Evolutionary conservation across 805 yeast species (phyloP).

Genomic region (Cyberlindnera subsufficiens): DNA sequence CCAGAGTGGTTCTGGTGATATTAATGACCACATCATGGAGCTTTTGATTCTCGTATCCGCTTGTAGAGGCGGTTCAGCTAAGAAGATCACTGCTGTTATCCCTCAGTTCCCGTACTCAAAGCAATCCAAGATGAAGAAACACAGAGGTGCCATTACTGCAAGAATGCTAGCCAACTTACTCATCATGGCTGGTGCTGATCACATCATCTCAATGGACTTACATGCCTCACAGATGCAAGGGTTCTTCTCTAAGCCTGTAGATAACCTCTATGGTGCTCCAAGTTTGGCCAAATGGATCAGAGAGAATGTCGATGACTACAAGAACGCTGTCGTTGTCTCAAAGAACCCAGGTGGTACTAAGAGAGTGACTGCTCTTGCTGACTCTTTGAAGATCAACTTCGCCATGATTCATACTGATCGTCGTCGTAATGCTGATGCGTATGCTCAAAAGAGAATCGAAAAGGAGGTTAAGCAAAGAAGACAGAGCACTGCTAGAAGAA

Average conservation of each 20-base stretch:
- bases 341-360: conserved; percentile 99
- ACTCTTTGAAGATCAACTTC: conserved; percentile 87
- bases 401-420: conserved; percentile 99
- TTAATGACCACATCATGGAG: conserved; percentile 96
- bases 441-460: conserved; percentile 31
- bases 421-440: conserved; percentile 72
- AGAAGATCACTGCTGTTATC: conserved; percentile 89
- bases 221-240: conserved; percentile 99
- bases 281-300: conserved; percentile 94
- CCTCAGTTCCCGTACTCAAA: conserved; percentile 98
- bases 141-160: conserved; percentile 98
- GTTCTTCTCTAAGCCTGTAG: conserved; percentile 94
- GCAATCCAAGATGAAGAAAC: conserved; percentile 97
- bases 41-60: conserved; percentile 88
- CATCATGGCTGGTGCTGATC: conserved; percentile 99
- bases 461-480: conserved; percentile 34
- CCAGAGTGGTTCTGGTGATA: conserved; percentile 81
- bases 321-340: conserved; percentile 92
- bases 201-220: conserved; percentile 94
- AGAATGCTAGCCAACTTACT: conserved; percentile 93
- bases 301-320: conserved; percentile 80
- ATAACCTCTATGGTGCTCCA: conserved; percentile 94
- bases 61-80: conserved; percentile 97
- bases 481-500: conserved; percentile 42
- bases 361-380: conserved; percentile 97